Base-by-base conservation (phyloP, 495 filamentous ascomycete genomes). In the Neurospora africana region DNA sequence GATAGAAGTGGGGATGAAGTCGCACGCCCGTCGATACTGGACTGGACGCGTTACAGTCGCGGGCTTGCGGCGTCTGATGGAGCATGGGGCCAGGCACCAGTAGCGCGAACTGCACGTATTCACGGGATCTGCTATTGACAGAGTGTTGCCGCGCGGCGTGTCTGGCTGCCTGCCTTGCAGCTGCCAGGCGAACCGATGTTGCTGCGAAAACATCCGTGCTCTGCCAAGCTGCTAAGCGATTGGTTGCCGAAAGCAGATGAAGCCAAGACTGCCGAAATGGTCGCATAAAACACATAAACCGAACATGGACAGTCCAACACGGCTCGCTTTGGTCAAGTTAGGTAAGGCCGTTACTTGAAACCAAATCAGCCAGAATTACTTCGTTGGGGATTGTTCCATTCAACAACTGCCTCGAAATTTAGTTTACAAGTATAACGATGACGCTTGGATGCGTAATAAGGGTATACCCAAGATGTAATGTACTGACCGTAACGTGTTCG, bases 11-110 rank as follows among this genome's bases (percentile, higher is more conserved):
- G 69, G n/a, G 6, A 70, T 70, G 40, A 17, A 61, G 53, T 61
- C 27, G 53, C 53, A 19, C 27, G 33, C 53, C 33, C 7, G 53
- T 33, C 53, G 53, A 61, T 61, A 15, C 1, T 33, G 53, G 67
- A 15, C 1, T 33, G 53, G 67, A 71, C 70, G 70, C 70, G 70
- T 68, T 39, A 15, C 27, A 35, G 70, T 71, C 70, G 70, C 70
- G 70, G 53, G 53, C 19, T 30, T 33, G 23, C 53, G 15, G 53
- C 13, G 53, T 65, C 53, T 35, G 53, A 65, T 61, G 53, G 53
- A 30, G 47, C 67, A 39, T 23, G 68, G 33, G 68, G 21, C 38
- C 68, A 69, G 68, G 38, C 33, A 69, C n/a, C 33, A 21, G 15
- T 44, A 36, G 33, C 68, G n/a, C 68, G 33, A 69, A 36, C 68